Evolutionary conservation across 164 flowering plant genomes (phyloP), one percentile per base, ranked within the genome.

Genomic region (Stephania yunnanensis): DNA sequence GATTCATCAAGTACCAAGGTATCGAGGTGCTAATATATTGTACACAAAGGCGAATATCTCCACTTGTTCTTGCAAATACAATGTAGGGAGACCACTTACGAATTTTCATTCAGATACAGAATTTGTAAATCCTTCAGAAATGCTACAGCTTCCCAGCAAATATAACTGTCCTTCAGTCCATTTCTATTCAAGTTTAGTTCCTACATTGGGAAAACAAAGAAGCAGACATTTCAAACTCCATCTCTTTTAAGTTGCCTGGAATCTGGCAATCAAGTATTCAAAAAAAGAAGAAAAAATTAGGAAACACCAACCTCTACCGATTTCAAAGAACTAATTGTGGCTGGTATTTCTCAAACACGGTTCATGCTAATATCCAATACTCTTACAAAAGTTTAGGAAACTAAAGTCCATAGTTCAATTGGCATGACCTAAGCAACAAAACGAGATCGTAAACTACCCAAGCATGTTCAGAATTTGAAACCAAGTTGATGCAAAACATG

Each of bases 391-490:
- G 87, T 9, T 78, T 88, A 92, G 85, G 42, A 36, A 36, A 2
- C 3, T 2, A 89, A 89, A 58, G 65, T 79, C 97, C 95, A 95
- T 58, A 92, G 92, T 84, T 92, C 97, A 71, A 88, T 91, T 76
- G 99, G 97, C 72, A 95, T 86, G 70, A 69, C 86, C 97, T 94
- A 36, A 36, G 42, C 42, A 36, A 36, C 42, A 36, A 36, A 36
- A 36, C 4, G 42, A 36, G 3, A 36, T 36, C 42, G 42, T 36
- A 36, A 36, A 36, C 42, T 36, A 36, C 42, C 42, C 42, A 36
- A 36, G 42, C 42, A 36, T 36, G 42, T 2, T 36, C 42, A 36
- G 42, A 36, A 36, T 36, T 36, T 1, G 42, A 36, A 36, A 2
- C 4, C 1, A 36, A 36, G 42, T 36, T 36, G 42, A 36, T 4